Percentiles rank a stretch among this genome's conserved stretches.
These are phyloP conservation scores for Scedosporium boydii DNA, from an alignment of 2,329 filamentous ascomycete genomes.

Conservation along the genomic window DNA sequence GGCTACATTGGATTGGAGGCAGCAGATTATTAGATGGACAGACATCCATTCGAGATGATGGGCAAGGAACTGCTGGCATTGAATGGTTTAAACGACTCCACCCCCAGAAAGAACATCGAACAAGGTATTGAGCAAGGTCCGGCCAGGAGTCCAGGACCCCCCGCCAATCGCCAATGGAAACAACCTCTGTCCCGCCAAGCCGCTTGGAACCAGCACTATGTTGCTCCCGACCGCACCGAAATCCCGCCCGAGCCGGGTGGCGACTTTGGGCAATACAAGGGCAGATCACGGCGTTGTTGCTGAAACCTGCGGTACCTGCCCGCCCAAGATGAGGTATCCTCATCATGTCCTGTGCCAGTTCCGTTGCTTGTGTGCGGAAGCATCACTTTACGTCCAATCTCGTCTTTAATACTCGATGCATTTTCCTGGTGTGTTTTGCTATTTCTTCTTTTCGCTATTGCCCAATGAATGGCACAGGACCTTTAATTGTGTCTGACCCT, in stretches of 20 bases:
- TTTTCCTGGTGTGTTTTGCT: too few relatives aligned
- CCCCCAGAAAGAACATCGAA: too few relatives aligned
- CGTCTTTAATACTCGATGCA: too few relatives aligned
- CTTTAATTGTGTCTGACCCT: too few relatives aligned
- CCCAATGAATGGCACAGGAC: too few relatives aligned
- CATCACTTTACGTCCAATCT: too few relatives aligned
- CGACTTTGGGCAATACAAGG: background rate
- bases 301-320: background rate
- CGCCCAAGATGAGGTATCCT: background rate
- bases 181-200: constrained; percentile 3
- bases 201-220: background rate
- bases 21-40: too few relatives aligned
- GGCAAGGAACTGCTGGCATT: background rate
- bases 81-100: too few relatives aligned
- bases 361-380: too few relatives aligned
- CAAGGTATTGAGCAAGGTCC: background rate
- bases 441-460: too few relatives aligned
- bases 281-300: background rate
- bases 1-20: background rate
- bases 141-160: background rate
- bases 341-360: background rate
- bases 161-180: background rate
- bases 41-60: background rate
- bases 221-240: constrained; percentile 6
- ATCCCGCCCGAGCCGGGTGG: constrained; percentile 7